phyloP scores from a whole-genome alignment of 1,284 basidiomycete genomes.

The Schizopora paradoxa region DNA sequence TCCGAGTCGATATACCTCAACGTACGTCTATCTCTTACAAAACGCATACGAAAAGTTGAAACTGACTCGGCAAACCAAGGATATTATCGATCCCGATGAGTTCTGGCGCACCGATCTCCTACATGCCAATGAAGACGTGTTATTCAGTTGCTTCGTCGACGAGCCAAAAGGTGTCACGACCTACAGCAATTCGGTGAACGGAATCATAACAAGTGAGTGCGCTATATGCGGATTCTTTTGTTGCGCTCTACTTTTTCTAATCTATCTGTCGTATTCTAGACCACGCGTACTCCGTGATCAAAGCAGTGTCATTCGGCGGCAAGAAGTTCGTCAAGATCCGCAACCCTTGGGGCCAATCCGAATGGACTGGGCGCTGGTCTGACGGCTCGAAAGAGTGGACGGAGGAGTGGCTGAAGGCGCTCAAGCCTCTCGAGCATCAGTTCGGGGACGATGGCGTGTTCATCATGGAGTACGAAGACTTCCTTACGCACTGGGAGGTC shows the following conservation, averaged over 20 bases:
- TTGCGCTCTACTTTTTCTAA: background rate
- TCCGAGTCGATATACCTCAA: conserved; percentile 37
- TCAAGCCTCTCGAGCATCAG: conserved; percentile 34
- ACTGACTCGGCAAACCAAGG: conserved; percentile 19
- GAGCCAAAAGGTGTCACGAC: conserved; percentile 13
- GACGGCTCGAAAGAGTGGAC: conserved; percentile 52
- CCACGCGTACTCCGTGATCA: conserved; percentile 49
- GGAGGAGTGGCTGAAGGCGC: conserved; percentile 37
- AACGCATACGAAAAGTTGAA: conserved; percentile 32
- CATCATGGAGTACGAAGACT: conserved; percentile 53
- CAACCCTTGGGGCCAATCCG: conserved; percentile 48
- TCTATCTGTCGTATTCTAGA: conserved; percentile 12
- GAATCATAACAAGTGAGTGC: conserved; percentile 18
- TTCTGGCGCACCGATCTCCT: conserved; percentile 26
- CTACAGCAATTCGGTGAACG: conserved; percentile 31
- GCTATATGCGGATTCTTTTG: too few species aligned
- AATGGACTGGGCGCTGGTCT: conserved; percentile 49
- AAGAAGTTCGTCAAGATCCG: conserved; percentile 47
- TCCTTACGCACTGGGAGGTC: conserved; percentile 39
- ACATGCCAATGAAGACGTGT: conserved; percentile 38
- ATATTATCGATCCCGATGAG: conserved; percentile 25
- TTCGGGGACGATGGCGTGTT: conserved; percentile 51
- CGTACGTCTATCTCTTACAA: conserved; percentile 24
- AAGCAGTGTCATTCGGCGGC: conserved; percentile 42
- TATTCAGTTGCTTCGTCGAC: conserved; percentile 38